Base-by-base conservation (phyloP, 2,329 filamentous ascomycete genomes). In the Colletotrichum musicola region DNA sequence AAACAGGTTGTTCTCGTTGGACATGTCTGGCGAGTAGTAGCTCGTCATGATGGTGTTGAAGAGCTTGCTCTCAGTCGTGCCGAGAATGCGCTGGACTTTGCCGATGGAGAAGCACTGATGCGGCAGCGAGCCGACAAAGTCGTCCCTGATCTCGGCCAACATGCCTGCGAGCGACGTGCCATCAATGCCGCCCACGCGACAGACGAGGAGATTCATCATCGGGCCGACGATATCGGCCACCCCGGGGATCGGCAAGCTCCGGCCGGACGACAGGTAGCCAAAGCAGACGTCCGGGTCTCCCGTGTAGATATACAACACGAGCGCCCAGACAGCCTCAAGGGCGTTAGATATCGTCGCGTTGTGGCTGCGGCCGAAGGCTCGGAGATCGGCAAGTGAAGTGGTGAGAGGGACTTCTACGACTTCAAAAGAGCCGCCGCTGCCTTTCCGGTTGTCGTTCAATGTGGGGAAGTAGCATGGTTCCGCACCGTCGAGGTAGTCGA, bases 401-500 rank as follows among this genome's bases (percentile, higher is more conserved):
- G 40, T 49, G 2, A 63, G 53, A 6, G 42, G n/a, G 22, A 68
- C 53, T 14, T 62, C 64, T 3, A 56, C 7, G 3, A 64, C 64
- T 9, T 68, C 49, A 7, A 55, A 62, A 3, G 65, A 68, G 2
- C 58, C 63, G 0, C 10, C 35, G 4, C 22, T 35, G 6, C 65
- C 61, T 5, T 4, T 13, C 3, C 22, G 16, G 9, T 64, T 64
- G 54, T 68, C 65, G 22, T 68, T 64, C 49, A 68, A 47, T 1
- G n/a, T 22, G 1, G 73, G 73, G 42, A 75, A 73, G 13, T 64
- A 62, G 51, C 72, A 74, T 2, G 73, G 71, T 55, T 73, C 73
- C 0, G 70, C 51, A 0, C 64, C 70, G 7, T 64, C 62, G 10
- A 75, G 61, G 20, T 71, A 72, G 2, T 66, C 47, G n/a, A 69